Evolutionary conservation across 768 basidiomycete genomes (phyloP).

Genomic region (Podaxis sp.): DNA sequence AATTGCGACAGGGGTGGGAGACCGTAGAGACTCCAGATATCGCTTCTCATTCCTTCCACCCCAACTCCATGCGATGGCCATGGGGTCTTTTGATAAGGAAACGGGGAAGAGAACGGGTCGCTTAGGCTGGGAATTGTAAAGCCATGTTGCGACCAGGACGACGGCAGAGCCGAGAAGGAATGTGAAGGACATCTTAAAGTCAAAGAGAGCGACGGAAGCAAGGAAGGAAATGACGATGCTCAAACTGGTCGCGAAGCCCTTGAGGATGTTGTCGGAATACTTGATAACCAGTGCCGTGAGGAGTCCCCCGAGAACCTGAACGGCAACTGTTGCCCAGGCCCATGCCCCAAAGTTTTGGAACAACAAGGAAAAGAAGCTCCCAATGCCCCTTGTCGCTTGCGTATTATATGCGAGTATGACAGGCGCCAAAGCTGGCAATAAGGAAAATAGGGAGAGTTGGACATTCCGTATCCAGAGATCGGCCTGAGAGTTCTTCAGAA

Average conservation of each 20-base stretch:
- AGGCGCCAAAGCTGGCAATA: slow-evolving; percentile 84
- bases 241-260: slow-evolving; percentile 94
- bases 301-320: slow-evolving; percentile 90
- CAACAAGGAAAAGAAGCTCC: slow-evolving; percentile 46
- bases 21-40: slow-evolving; percentile 18
- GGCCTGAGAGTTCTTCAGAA: slow-evolving; percentile 82
- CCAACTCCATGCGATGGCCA: slow-evolving; percentile 16
- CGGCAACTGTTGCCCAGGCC: slow-evolving; percentile 88
- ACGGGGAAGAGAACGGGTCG: slow-evolving; percentile 6
- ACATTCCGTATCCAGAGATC: slow-evolving; percentile 98
- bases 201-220: slow-evolving; percentile 86
- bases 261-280: slow-evolving; percentile 88
- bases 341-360: slow-evolving; percentile 87
- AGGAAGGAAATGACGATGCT: slow-evolving; percentile 95
- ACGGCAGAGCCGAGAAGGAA: slow-evolving; percentile 83
- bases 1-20: slow-evolving; percentile 17
- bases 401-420: slow-evolving; percentile 52
- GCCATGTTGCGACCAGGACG: slow-evolving; percentile 87
- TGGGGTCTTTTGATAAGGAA: slow-evolving; percentile 14
- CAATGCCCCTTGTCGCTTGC: slow-evolving; percentile 23
- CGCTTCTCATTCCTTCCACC: slow-evolving; percentile 25
- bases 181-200: slow-evolving; percentile 81
- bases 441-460: slow-evolving; percentile 91
- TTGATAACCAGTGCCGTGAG: slow-evolving; percentile 94
- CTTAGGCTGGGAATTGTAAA: slow-evolving; percentile 75